Conservation (phyloP, 2,329 filamentous ascomycete species). For the Arthrobotrys conoides region DNA sequence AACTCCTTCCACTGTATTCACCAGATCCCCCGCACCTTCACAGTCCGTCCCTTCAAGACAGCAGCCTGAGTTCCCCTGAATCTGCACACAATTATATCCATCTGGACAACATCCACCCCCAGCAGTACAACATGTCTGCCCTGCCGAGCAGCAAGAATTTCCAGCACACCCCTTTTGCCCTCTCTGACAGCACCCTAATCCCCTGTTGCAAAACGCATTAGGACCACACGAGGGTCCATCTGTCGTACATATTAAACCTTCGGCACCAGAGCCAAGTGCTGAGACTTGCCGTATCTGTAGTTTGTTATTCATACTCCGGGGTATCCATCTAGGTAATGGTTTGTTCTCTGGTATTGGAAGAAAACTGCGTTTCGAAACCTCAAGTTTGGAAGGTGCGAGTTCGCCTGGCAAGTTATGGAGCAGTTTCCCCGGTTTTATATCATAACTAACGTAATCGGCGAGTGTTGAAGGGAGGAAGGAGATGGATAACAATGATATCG, state of each 20-base stretch:
- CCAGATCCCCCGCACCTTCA: slow-evolving; percentile 34
- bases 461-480: slow-evolving; percentile 43
- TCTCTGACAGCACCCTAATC: slow-evolving; percentile 47
- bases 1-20: slow-evolving; percentile 46
- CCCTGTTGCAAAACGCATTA: slow-evolving; percentile 43
- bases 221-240: slow-evolving; percentile 51
- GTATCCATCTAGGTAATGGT: slow-evolving; percentile 55
- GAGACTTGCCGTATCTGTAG: slow-evolving; percentile 27
- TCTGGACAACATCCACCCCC: slow-evolving; percentile 53
- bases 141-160: slow-evolving; percentile 51
- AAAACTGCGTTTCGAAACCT: slow-evolving; percentile 38
- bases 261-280: slow-evolving; percentile 21
- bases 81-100: slow-evolving; percentile 49
- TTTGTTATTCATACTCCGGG: slow-evolving; percentile 42
- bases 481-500: slow-evolving; percentile 45
- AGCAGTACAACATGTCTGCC: slow-evolving; percentile 39
- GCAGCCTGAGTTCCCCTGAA: slow-evolving; percentile 45
- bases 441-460: slow-evolving; percentile 42
- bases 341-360: slow-evolving; percentile 27
- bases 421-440: slow-evolving; percentile 38
- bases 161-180: slow-evolving; percentile 51
- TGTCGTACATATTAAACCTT: slow-evolving; percentile 41
- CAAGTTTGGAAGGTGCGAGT: background rate
- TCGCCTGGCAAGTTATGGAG: slow-evolving; percentile 14
- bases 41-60: slow-evolving; percentile 49